Evolutionary conservation across 2,329 filamentous ascomycete species (phyloP), one percentile per base, ranked within the genome.

Genomic region (Pseudogymnoascus sp.): DNA sequence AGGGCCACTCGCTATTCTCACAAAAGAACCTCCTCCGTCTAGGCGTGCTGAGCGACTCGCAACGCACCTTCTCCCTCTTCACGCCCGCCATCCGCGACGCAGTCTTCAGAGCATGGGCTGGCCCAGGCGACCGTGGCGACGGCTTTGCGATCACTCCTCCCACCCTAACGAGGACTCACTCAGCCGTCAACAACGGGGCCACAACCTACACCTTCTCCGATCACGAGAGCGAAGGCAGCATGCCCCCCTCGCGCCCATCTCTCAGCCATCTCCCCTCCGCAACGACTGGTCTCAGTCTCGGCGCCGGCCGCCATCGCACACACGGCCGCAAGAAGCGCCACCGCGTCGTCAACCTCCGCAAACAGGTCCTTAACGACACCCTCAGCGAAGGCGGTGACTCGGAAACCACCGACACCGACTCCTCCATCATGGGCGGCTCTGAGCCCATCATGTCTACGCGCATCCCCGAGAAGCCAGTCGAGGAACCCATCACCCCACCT

Each of bases 21-120:
- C 91, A 96, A 71, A 96, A 96, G 81, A 97, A 96, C 69, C 79
- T 97, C 37, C 76, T 96, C 25, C 87, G 90, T 59, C 79, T 99
- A 10, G 90, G 89, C 25, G 85, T 90, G 0, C 78, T 99, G 62
- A 92, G 86, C 3, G 89, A 96, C 70, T 96, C 92, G 2, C 92
- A 97, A 69, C 86, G 90, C 58, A 97, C 94, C 0, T 77, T 97
- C 35, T 96, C 92, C 4, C 79, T 97, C 0, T 96, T 96, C 72
- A 97, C 93, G 1, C 92, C 93, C 0, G 86, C 88, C n/a, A 93
- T 97, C 63, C 81, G 85, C 60, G 91, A 97, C 73, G 90, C 90
- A 3, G 88, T 97, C 27, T 97, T 96, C 74, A 85, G 94, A 64
- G 94, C 93, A 33, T 96, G 92, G 90, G 90, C 93, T 13, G 89